phyloP scores from a whole-genome alignment of 2,329 filamentous ascomycete genomes.

The Microthyrium microscopicum region DNA sequence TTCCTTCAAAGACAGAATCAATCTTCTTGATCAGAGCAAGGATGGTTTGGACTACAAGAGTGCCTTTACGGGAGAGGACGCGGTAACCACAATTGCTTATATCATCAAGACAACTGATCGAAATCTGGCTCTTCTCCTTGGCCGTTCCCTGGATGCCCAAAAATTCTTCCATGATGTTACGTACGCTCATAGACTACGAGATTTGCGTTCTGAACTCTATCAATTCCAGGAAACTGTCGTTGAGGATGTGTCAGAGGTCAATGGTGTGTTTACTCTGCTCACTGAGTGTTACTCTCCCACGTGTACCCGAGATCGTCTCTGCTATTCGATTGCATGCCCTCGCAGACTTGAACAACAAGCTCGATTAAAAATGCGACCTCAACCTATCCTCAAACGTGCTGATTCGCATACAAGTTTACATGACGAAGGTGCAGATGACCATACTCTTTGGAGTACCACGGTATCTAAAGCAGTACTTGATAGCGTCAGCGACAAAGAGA shows the following conservation, averaged over 20 bases:
- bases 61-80: constrained; percentile 87
- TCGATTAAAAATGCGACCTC: constrained; percentile 79
- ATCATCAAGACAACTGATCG: constrained; percentile 96
- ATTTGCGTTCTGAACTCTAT: constrained; percentile 89
- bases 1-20: constrained; percentile 79
- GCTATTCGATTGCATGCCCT: constrained; percentile 95
- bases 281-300: constrained; percentile 98
- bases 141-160: constrained; percentile 84
- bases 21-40: constrained; percentile 76
- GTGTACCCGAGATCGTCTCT: constrained; percentile 85
- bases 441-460: constrained; percentile 98
- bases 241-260: constrained; percentile 63
- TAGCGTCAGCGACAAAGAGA: constrained; percentile 74
- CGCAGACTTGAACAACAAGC: constrained; percentile 88
- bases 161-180: constrained; percentile 99
- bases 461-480: constrained; percentile 91
- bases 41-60: constrained; percentile 96
- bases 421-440: constrained; percentile 66
- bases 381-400: constrained; percentile 64
- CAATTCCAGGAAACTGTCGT: constrained; percentile 89
- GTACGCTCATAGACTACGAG: constrained; percentile 86
- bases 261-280: constrained; percentile 89
- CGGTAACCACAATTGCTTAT: constrained; percentile 86
- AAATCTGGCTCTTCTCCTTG: constrained; percentile 79
- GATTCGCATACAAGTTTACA: constrained; percentile 58